Conservation (phyloP, 2,329 filamentous ascomycete genomes). For the Westerdykella ornata region DNA sequence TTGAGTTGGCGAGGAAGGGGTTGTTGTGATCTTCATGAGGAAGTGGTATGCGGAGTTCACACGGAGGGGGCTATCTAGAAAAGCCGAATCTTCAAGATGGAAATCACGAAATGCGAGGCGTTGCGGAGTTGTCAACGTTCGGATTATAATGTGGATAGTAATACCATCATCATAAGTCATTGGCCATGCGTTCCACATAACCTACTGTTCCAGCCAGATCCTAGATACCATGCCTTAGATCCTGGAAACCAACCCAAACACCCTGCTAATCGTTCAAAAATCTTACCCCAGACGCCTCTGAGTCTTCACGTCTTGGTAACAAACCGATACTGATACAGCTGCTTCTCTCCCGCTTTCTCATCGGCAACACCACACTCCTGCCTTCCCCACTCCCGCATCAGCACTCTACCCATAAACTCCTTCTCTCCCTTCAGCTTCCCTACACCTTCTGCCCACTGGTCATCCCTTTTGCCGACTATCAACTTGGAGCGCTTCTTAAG, state of each 20-base stretch:
- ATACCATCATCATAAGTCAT: too few species aligned
- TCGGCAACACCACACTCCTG: constrained; percentile 27
- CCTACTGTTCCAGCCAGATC: too few species aligned
- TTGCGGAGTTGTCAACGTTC: background rate
- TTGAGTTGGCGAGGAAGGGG: constrained; percentile 74
- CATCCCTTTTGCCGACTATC: constrained; percentile 27
- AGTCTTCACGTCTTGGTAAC: constrained; percentile 1
- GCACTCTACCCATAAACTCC: constrained; percentile 26
- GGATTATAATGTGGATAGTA: too few species aligned
- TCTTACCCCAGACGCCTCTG: too few species aligned
- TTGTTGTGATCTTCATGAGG: constrained; percentile 47
- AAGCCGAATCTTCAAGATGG: background rate
- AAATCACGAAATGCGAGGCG: background rate
- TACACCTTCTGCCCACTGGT: constrained; percentile 29
- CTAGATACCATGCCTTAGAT: too few species aligned
- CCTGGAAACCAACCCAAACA: too few species aligned
- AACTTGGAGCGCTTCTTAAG: constrained; percentile 29
- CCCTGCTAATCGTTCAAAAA: too few species aligned
- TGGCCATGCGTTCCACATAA: too few species aligned
- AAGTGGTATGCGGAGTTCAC: background rate
- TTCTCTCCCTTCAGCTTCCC: constrained; percentile 18
- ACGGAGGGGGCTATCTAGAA: background rate
- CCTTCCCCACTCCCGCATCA: constrained; percentile 34
- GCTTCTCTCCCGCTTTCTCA: constrained; percentile 15
- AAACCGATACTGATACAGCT: constrained; percentile 29